Evolutionary conservation across 176 grass and related monocot species (phyloP).

Genomic region (Echinochloa phyllopogon): DNA sequence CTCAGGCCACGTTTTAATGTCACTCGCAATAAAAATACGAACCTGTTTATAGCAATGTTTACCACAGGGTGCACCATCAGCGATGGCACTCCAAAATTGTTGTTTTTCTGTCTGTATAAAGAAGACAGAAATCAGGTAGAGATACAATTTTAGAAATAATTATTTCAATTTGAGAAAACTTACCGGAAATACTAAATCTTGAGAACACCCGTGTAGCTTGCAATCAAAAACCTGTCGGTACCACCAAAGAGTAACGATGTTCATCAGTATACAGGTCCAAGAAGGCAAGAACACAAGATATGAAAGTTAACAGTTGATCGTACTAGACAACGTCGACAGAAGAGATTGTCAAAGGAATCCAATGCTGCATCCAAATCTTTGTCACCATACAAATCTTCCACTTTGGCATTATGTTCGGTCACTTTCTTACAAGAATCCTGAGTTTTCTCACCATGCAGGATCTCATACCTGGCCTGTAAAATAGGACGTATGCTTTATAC

Average conservation of each 20-base stretch:
- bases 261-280: slow-evolving; percentile 36
- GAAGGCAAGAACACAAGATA: slow-evolving; percentile 24
- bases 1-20: slow-evolving; percentile 10
- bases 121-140: slow-evolving; percentile 37
- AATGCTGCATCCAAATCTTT: slow-evolving; percentile 96
- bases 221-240: slow-evolving; percentile 89
- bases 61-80: slow-evolving; percentile 82
- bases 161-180: slow-evolving; percentile 45
- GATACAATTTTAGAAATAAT: slow-evolving; percentile 43
- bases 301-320: slow-evolving; percentile 29
- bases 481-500: slow-evolving; percentile 34
- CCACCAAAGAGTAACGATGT: slow-evolving; percentile 38
- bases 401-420: slow-evolving; percentile 55
- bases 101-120: slow-evolving; percentile 87
- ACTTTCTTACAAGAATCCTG: slow-evolving; percentile 58
- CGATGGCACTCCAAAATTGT: slow-evolving; percentile 56
- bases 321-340: slow-evolving; percentile 94
- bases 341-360: slow-evolving; percentile 99
- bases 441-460: slow-evolving; percentile 57
- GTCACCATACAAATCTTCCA: slow-evolving; percentile 73
- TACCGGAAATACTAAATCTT: slow-evolving; percentile 98
- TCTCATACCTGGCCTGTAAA: slow-evolving; percentile 87
- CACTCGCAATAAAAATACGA: slow-evolving; percentile 38
- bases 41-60: slow-evolving; percentile 86
- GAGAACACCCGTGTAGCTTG: slow-evolving; percentile 93